A percentile compares a stretch with the other conserved stretches of the same genome.
phyloP scores from a whole-genome alignment of 768 basidiomycete genomes.

The Lactarius akahatsu region DNA sequence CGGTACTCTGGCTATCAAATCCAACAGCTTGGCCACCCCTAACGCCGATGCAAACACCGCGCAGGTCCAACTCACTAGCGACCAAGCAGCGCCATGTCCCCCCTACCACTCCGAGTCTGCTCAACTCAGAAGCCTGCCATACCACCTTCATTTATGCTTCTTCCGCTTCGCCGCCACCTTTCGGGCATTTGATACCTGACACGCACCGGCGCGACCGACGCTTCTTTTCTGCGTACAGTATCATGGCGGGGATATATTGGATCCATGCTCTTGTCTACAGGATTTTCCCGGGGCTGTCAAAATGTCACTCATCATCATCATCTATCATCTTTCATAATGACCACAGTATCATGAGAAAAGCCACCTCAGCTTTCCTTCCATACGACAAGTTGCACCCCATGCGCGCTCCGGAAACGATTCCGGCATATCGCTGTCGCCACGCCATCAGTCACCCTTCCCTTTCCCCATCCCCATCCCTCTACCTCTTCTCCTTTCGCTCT shows the following conservation, averaged over 20 bases:
- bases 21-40: not conserved
- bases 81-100: no score
- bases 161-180: not conserved
- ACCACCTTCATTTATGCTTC: not conserved
- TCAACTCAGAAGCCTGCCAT: not conserved
- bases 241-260: not conserved
- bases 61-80: no score
- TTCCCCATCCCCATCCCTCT: not conserved
- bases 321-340: not conserved
- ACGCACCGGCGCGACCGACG: not conserved
- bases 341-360: not conserved
- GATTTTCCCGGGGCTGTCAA: slow-evolving; percentile 9
- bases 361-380: slow-evolving; percentile 14
- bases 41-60: not conserved
- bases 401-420: no score
- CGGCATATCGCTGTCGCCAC: no score
- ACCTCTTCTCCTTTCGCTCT: not conserved
- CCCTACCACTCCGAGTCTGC: no score
- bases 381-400: slow-evolving; percentile 3
- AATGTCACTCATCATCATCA: not conserved
- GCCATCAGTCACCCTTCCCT: not conserved
- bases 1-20: not conserved
- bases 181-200: not conserved
- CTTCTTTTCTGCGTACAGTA: not conserved
- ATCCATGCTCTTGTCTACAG: not conserved